Base-by-base conservation (phyloP, 805 yeast genomes). In the Kluyveromyces wickerhamii region DNA sequence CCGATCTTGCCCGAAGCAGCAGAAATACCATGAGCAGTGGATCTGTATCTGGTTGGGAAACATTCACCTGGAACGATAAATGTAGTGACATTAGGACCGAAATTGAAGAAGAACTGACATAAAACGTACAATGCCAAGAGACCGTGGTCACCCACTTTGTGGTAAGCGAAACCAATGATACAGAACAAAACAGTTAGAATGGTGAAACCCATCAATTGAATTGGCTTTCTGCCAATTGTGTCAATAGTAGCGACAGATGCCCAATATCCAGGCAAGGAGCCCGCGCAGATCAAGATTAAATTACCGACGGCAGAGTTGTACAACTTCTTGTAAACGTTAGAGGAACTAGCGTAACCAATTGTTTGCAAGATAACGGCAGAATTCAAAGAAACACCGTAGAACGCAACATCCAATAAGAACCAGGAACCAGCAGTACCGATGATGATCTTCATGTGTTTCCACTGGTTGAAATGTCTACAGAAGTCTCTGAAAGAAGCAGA, bases 231-330 rank as follows among this genome's bases (percentile, higher is more conserved):
- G 51, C 96, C 96, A 48, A 86, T 49, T 24, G 65, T 69, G 63
- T 86, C 96, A 41, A 86, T 58, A 30, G 89, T 78, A 34, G 86
- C 86, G 49, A 79, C 85, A 21, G 89, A 59, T 41, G 71, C 66
- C 95, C 95, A 86, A 66, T 86, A 86, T 56, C 96, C 96, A 51
- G 95, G 95, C 62, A 86, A 74, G 29, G 92, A 73, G 70, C 96
- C 96, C 38, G 96, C 96, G 72, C 94, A 84, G 44, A 86, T 76
- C 59, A 86, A 72, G 65, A 86, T 86, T 69, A 86, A 72, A 65
- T 86, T 86, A 77, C 96, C 96, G 39, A 87, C 94, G 58, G 89
- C 83, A 41, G 80, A 60, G 61, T 86, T 74, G 68, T 77, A 79
- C 44, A 87, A 65, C 29, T 75, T 69, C 37, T 67, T 57, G 69